Evolutionary conservation across 164 flowering plant species (phyloP), one percentile per base, ranked within the genome.

Genomic region (Nymphaea colorata): DNA sequence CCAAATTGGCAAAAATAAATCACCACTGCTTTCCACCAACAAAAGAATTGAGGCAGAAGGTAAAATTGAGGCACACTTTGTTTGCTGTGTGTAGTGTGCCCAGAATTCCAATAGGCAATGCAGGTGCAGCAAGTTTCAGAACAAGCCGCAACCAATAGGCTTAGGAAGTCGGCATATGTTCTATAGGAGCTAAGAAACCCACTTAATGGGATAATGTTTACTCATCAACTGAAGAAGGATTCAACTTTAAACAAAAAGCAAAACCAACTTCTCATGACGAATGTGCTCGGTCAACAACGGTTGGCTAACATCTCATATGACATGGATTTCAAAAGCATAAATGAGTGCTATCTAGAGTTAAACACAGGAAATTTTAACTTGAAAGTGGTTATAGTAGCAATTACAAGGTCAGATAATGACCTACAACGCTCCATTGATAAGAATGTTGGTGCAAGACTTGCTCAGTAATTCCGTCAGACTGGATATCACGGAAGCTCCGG

Each of bases 51-150:
- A 82, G 68, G 74, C 77, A 42, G 88, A 83, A 62, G 96, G 89
- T 69, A 76, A 53, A 74, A 66, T 86, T 62, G 83, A 72, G 92
- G 92, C 15, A 86, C 74, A 53, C 68, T 87, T 71, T 86, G 89
- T 74, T 89, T 89, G 78, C 74, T 89, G 76, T 87, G 84, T 67
- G 80, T 89, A 47, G 75, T 92, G 15, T 85, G 89, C 65, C 86
- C 87, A 25, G 96, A 89, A 67, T 89, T 89, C 70, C 86, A 89
- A 67, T 80, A 86, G 47, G 87, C 91, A 42, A 45, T 89, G 67
- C 81, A 82, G 70, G 73, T 83, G 63, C 96, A 89, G 74, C 75
- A 71, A 61, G 73, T 84, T 62, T 84, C 93, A 11, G 90, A 90
- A 70, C 81, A 81, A 60, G 88, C 90, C 73, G 85, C 90, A 18